Evolutionary conservation across 345 rosid species (phyloP).

Genomic region (Physaria fendleri): DNA sequence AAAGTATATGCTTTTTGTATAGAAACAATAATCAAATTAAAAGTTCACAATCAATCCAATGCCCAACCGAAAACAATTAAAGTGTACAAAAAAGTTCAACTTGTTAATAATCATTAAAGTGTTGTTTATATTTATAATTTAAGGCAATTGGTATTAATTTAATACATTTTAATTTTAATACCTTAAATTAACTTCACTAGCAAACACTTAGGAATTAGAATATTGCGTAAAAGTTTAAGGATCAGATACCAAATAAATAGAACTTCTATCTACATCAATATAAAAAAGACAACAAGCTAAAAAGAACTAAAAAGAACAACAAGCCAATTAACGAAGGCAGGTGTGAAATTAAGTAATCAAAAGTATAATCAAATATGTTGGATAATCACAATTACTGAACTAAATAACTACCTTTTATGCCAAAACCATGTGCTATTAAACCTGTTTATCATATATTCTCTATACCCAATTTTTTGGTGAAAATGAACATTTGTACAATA

Average conservation of each 20-base stretch:
- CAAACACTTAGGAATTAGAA: no score
- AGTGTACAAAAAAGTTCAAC: slow-evolving; percentile 6
- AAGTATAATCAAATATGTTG: neutral
- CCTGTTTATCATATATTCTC: slow-evolving; percentile 10
- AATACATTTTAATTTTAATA: neutral
- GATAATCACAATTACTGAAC: neutral
- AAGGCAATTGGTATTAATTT: slow-evolving; percentile 3
- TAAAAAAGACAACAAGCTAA: neutral
- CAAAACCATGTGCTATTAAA: slow-evolving; percentile 16
- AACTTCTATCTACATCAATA: slow-evolving; percentile 5
- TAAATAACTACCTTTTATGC: neutral
- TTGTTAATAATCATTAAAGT: neutral
- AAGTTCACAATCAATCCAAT: slow-evolving; percentile 6
- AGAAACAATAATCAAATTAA: slow-evolving; percentile 1
- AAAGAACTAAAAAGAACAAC: no score
- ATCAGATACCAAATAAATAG: no score
- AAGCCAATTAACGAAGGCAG: neutral
- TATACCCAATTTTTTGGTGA: no score
- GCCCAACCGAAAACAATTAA: slow-evolving; percentile 14
- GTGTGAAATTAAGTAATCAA: neutral
- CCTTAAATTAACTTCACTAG: no score
- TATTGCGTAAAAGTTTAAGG: no score
- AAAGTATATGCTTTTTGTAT: neutral
- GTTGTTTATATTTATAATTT: neutral
- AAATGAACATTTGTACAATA: no score